Evolutionary conservation across 2,329 filamentous ascomycete species (phyloP).

Genomic region (Thelonectria blattea): DNA sequence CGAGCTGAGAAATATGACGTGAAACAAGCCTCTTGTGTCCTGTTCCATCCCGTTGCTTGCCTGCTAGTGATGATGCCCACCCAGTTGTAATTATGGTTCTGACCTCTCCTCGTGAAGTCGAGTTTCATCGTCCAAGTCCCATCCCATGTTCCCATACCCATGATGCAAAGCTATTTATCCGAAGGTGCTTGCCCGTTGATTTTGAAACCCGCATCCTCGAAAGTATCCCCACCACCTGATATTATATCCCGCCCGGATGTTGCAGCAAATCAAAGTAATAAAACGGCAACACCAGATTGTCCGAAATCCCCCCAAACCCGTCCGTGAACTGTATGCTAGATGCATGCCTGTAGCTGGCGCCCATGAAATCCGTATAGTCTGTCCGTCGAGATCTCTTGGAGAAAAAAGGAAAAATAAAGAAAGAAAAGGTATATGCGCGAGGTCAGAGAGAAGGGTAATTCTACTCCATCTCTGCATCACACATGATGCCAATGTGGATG

Average conservation of each 20-base stretch:
- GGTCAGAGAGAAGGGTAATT: constrained; percentile 25
- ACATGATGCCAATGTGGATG: constrained; percentile 52
- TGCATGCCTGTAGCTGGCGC: neutral
- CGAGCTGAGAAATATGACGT: no score
- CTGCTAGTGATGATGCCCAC: neutral
- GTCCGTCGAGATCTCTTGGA: constrained; percentile 8
- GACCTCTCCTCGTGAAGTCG: neutral
- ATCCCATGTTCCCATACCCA: neutral
- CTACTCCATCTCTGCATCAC: constrained; percentile 24
- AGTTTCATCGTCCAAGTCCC: neutral
- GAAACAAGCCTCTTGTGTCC: neutral
- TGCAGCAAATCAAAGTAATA: constrained; percentile 4
- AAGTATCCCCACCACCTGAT: neutral
- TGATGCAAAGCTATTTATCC: no score
- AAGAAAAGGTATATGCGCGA: neutral
- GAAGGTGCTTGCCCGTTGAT: neutral
- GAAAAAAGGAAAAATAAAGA: constrained; percentile 1
- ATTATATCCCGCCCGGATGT: constrained; percentile 5
- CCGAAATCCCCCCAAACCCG: constrained; percentile 2
- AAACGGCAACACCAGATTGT: constrained; percentile 17
- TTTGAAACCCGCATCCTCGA: neutral
- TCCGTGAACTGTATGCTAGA: neutral
- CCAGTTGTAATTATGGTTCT: neutral
- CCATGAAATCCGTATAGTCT: constrained; percentile 7
- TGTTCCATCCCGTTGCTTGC: neutral